These are phyloP conservation scores for Meyerozyma sp. DNA, from an alignment of 1,139 yeast genomes.

Conservation along the genomic window DNA sequence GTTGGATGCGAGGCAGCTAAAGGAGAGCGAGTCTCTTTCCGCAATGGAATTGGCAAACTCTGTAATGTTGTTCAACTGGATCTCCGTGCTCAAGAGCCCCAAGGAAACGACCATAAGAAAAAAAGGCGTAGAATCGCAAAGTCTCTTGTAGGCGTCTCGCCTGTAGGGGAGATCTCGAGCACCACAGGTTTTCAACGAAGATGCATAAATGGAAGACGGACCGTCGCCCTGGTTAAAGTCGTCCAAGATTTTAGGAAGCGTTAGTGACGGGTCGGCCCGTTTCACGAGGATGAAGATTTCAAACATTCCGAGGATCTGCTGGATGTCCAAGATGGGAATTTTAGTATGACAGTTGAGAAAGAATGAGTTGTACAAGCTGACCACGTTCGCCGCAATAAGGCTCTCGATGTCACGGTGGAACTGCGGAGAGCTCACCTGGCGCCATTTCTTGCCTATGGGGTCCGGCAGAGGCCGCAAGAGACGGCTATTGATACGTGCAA, in stretches of 20 bases:
- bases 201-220: conserved; percentile 11
- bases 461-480: not conserved
- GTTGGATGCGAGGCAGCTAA: conserved; percentile 14
- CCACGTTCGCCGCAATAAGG: conserved; percentile 1
- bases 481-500: not conserved
- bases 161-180: conserved; percentile 16
- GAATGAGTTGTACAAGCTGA: conserved; percentile 22
- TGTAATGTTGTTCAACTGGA: conserved; percentile 30
- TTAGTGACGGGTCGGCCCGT: conserved; percentile 14
- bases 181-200: conserved; percentile 9
- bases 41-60: conserved; percentile 23
- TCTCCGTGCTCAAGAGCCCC: conserved; percentile 28
- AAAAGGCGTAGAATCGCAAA: conserved; percentile 24
- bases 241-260: conserved; percentile 20
- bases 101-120: conserved; percentile 28
- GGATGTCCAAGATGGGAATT: conserved; percentile 28
- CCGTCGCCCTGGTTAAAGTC: conserved; percentile 10
- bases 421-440: not conserved
- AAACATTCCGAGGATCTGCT: conserved; percentile 25
- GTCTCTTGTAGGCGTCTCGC: conserved; percentile 15
- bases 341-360: conserved; percentile 32
- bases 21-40: conserved; percentile 18
- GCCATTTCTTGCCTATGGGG: not conserved
- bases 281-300: conserved; percentile 23
- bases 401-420: not conserved